Conservation (phyloP, 371 early-diverging fungal species). For the Mucor racemosus region DNA sequence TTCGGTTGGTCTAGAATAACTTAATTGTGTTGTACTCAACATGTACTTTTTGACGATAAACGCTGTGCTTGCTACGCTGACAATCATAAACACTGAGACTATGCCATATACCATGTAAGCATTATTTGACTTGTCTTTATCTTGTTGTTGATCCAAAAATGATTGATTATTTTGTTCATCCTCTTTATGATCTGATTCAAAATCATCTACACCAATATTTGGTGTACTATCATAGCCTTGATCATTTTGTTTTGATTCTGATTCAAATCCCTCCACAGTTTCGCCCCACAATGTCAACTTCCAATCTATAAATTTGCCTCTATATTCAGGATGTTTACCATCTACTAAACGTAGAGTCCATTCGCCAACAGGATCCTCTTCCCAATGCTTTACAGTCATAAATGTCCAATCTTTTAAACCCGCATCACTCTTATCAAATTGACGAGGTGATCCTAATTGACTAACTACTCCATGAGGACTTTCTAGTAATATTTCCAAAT, state of each 20-base stretch:
- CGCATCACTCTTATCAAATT: constrained; percentile 62
- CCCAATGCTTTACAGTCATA: constrained; percentile 97
- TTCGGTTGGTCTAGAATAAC: background rate
- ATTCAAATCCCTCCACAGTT: constrained; percentile 6
- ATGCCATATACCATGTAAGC: constrained; percentile 10
- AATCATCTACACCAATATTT: constrained; percentile 8
- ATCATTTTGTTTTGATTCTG: background rate
- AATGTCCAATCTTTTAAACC: constrained; percentile 93
- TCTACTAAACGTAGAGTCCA: constrained; percentile 82
- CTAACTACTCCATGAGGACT: constrained; percentile 77
- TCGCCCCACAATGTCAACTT: constrained; percentile 77
- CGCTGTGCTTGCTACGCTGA: constrained; percentile 15
- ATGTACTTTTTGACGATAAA: constrained; percentile 24
- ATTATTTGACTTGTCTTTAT: background rate
- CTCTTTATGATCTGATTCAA: background rate
- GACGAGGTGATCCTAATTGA: constrained; percentile 70
- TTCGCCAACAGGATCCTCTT: constrained; percentile 73
- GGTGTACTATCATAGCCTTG: background rate
- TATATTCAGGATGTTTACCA: constrained; percentile 44
- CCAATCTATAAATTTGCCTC: constrained; percentile 65
- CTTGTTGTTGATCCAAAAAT: constrained; percentile 7
- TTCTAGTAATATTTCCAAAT: constrained; percentile 75
- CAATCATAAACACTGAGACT: constrained; percentile 14
- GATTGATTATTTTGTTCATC: constrained; percentile 1
- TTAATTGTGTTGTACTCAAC: background rate